Evolutionary conservation across 2,329 filamentous ascomycete genomes (phyloP), one percentile per base, ranked within the genome.

Genomic region (Mollisia scopiformis): DNA sequence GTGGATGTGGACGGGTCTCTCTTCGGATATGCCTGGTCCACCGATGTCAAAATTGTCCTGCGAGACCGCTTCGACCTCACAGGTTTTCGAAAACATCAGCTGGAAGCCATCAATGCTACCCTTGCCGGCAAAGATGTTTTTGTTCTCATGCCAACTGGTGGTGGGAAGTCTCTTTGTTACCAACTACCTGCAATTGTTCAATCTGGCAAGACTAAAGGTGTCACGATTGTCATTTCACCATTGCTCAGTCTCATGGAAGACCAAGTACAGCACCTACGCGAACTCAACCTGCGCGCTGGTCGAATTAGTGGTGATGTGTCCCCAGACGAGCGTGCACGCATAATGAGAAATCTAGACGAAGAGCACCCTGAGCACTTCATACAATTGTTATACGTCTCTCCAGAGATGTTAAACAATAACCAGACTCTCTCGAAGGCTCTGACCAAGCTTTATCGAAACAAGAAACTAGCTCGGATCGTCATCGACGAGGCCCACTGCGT

Each of bases 401-500:
- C 95, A 0, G 95, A 99, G 77, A 98, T 98, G 94, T 82, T 99
- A 54, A 92, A 83, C 77, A 94, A 93, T 73, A 99, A 89, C 73
- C 75, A 82, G 43, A 78, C 79, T 2, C 90, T 98, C 74, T 79
- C 87, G 60, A 82, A 81, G 55, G 84, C 82, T 2, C 81, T 99
- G 64, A 78, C 85, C 55, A 80, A 79, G 2, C 80, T 99, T n/a
- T 84, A 97, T 74, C 75, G 76, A 14, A 86, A 86, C 54, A 80
- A 83, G 3, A 91, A 89, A 69, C 85, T 99, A 55, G 94, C 96
- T 16, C 87, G 95, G 27, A 86, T 99, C 52, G 95, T 99, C 56
- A 96, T 99, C 64, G 95, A 99, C 68, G 96, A 99, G 77, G 95
- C 95, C n/a, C 95, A 99, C 75, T 99, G 95, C 75, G 94, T 99